Evolutionary conservation across 2,329 filamentous ascomycete species (phyloP).

Genomic region (Corynespora cassiicola): DNA sequence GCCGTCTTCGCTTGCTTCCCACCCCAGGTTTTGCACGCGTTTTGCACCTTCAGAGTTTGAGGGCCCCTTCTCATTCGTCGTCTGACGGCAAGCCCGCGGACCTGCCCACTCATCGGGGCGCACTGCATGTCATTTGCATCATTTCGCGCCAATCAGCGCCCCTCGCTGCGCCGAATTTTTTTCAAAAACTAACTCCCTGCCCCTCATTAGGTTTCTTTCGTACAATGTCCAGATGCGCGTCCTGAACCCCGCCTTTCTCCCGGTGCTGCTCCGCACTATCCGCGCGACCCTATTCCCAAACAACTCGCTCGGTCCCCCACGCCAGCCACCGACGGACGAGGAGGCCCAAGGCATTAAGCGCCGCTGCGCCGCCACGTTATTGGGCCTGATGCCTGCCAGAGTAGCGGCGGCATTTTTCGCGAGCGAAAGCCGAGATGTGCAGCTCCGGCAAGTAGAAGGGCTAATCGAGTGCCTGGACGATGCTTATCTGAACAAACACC

Average conservation of each 20-base stretch:
- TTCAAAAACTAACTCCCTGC: conserved; percentile 34
- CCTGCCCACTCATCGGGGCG: conserved; percentile 22
- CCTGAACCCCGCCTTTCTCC: conserved; percentile 52
- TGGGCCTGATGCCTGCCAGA: conserved; percentile 54
- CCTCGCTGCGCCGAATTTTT: conserved; percentile 18
- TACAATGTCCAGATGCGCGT: conserved; percentile 50
- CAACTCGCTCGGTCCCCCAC: conserved; percentile 73
- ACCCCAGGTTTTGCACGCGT: conserved; percentile 11
- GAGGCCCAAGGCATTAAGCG: conserved; percentile 68
- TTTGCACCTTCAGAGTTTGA: conserved; percentile 3
- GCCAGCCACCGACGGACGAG: conserved; percentile 64
- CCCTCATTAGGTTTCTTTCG: conserved; percentile 52
- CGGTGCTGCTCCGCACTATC: conserved; percentile 66
- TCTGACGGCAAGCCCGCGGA: conserved; percentile 32
- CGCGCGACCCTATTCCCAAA: conserved; percentile 86
- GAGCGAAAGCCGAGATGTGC: conserved; percentile 51
- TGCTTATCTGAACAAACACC: conserved; percentile 89
- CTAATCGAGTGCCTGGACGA: conserved; percentile 80
- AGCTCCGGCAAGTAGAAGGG: conserved; percentile 65
- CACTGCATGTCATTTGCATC: conserved; percentile 27
- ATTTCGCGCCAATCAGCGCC: conserved; percentile 29
- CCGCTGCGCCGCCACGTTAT: conserved; percentile 68
- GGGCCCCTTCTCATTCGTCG: conserved; percentile 18
- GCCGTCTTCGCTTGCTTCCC: conserved; percentile 6
- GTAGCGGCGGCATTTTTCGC: conserved; percentile 45